Evolutionary conservation across 345 rosid species (phyloP), one percentile per base, ranked within the genome.

Genomic region (Acer yangbiense): DNA sequence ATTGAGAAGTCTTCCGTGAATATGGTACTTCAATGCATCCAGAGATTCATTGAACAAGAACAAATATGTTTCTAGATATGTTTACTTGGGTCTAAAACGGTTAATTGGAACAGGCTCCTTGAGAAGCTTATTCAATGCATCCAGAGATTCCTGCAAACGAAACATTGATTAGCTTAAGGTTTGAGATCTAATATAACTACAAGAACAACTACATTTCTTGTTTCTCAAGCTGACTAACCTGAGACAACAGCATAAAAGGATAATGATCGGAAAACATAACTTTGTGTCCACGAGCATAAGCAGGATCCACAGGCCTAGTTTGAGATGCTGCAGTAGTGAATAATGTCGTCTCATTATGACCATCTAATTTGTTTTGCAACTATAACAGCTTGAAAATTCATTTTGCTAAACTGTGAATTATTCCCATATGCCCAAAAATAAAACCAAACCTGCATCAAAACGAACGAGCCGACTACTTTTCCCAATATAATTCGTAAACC

Each of bases 21-120:
- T 43, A 43, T 43, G 8, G 46, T 43, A 9, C 9, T 43, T 65
- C 35, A 23, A 23, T 23, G 25, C 25, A 23, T 23, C 25, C 25
- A 23, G 25, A 23, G 25, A 23, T 23, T 23, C 25, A 23, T 23
- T 23, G 25, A 23, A 23, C 25, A 23, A 23, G 25, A 23, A 25
- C 27, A 25, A 1, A 25, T 25, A 25, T 12, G 68, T 72, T 73
- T 16, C 21, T 21, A 14, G 75, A 58, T 43, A 43, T 43, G 6
- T 43, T 12, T 92, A 95, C 98, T 95, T 95, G 84, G 97, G 92
- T 85, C 98, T 86, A 77, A 95, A 95, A 61, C 98, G 94, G 78
- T 89, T 95, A 71, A 95, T 69, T 46, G 97, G 93, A 77, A 95
- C 83, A 48, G 98, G 98, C 80, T 89, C 95, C 82, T 81, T 83